Conservation (phyloP, 2,329 filamentous ascomycete genomes). For the Microsporum canis region DNA sequence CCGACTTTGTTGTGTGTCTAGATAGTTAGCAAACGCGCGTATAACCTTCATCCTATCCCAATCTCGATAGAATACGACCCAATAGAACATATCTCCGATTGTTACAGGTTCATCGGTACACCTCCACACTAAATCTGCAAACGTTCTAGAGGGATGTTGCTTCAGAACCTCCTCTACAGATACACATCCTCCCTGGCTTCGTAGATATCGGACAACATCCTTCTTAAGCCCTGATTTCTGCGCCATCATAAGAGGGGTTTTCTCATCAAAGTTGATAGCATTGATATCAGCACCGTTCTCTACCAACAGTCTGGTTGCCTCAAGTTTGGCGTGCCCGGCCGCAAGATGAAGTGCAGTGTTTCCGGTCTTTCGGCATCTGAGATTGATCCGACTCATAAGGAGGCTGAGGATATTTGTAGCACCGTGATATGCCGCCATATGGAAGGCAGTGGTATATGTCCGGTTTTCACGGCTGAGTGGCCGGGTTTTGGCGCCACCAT, state of each 20-base stretch:
- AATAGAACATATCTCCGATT: neutral
- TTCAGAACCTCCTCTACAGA: neutral
- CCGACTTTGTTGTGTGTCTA: neutral
- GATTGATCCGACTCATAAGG: neutral
- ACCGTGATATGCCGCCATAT: neutral
- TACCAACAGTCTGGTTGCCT: neutral
- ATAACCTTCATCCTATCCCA: neutral
- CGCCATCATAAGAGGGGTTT: neutral
- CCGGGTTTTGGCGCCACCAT: neutral
- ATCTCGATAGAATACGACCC: neutral
- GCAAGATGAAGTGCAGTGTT: neutral
- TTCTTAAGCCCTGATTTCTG: neutral
- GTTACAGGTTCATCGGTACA: neutral
- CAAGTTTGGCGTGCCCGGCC: neutral
- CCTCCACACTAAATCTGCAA: neutral
- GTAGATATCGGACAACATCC: neutral
- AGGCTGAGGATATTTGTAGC: neutral
- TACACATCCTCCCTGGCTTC: neutral
- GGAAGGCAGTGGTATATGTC: neutral
- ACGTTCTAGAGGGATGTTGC: neutral
- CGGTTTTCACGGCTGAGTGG: neutral
- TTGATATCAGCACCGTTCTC: neutral
- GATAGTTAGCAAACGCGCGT: neutral
- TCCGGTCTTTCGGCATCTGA: neutral
- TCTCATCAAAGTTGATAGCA: neutral